Percentiles rank a stretch among this genome's conserved stretches.
These are phyloP conservation scores for Beverwykella pulmonaria DNA, from an alignment of 495 filamentous ascomycete genomes.

Conservation along the genomic window DNA sequence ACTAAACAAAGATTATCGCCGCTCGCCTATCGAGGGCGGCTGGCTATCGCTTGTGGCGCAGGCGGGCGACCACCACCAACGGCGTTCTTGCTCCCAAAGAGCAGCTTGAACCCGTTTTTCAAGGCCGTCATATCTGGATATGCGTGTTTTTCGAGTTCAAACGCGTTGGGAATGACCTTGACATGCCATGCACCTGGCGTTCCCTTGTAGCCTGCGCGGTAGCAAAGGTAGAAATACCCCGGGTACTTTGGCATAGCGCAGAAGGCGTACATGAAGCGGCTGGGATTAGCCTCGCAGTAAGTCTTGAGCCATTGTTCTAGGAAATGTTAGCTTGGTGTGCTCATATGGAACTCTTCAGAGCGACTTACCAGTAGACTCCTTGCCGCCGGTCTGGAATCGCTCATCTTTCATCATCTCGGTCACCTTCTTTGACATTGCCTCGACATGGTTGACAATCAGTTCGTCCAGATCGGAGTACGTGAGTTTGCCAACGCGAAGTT, in stretches of 20 bases:
- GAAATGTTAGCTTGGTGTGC: constrained; percentile 1
- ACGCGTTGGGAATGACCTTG: constrained; percentile 85
- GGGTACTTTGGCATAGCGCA: constrained; percentile 89
- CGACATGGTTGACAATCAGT: constrained; percentile 93
- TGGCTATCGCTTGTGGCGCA: background rate
- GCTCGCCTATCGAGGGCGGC: background rate
- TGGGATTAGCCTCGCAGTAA: constrained; percentile 94
- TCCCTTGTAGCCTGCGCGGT: constrained; percentile 81
- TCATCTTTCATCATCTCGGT: constrained; percentile 93
- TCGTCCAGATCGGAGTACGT: constrained; percentile 96
- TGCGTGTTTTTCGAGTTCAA: constrained; percentile 78
- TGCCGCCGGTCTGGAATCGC: constrained; percentile 81
- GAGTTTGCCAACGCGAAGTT: constrained; percentile 81
- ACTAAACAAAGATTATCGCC: background rate
- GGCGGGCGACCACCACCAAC: background rate
- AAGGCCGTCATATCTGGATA: constrained; percentile 94
- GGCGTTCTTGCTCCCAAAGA: constrained; percentile 48
- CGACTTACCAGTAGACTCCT: constrained; percentile 78
- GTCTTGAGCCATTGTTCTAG: constrained; percentile 92
- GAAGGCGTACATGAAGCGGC: constrained; percentile 89
- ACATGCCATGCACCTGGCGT: constrained; percentile 79
- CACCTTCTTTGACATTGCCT: constrained; percentile 96
- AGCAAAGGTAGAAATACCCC: constrained; percentile 93
- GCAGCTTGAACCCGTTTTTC: constrained; percentile 82
- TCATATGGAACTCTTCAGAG: background rate